Evolutionary conservation across 495 filamentous ascomycete genomes (phyloP).

Genomic region (Podospora anserina): DNA sequence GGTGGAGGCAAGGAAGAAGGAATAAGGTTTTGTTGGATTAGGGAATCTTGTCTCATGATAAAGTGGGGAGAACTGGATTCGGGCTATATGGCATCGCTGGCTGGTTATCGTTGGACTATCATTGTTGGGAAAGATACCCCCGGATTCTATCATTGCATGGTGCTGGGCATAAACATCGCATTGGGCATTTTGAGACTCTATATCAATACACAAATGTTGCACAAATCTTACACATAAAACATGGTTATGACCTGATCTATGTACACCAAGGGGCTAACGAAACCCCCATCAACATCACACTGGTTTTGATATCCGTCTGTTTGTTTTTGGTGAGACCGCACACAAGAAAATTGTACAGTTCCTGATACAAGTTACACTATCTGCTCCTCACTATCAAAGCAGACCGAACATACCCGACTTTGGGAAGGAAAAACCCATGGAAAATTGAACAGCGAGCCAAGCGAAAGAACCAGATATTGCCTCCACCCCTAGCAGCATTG

Average conservation of each 20-base stretch:
- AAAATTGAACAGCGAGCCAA: neutral
- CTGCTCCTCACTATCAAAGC: neutral
- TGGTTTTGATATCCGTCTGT: neutral
- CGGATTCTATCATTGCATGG: conserved; percentile 8
- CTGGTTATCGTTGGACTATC: neutral
- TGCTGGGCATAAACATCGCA: neutral
- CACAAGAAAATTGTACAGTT: neutral
- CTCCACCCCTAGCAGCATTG: neutral
- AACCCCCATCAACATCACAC: neutral
- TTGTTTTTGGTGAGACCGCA: neutral
- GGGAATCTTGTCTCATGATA: neutral
- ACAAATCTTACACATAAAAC: neutral
- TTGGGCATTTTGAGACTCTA: neutral
- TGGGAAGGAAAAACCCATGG: neutral
- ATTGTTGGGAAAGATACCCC: conserved; percentile 1
- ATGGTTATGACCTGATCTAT: neutral
- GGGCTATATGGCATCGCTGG: too few species aligned
- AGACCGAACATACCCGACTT: neutral
- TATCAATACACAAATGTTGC: neutral
- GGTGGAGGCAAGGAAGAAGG: neutral
- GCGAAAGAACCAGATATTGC: neutral
- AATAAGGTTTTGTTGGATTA: neutral
- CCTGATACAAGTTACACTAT: neutral
- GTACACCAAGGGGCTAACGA: neutral
- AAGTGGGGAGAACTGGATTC: too few species aligned